Evolutionary conservation across 1,139 yeast species (phyloP), one percentile per base, ranked within the genome.

Genomic region (Yamadazyma buinensis): DNA sequence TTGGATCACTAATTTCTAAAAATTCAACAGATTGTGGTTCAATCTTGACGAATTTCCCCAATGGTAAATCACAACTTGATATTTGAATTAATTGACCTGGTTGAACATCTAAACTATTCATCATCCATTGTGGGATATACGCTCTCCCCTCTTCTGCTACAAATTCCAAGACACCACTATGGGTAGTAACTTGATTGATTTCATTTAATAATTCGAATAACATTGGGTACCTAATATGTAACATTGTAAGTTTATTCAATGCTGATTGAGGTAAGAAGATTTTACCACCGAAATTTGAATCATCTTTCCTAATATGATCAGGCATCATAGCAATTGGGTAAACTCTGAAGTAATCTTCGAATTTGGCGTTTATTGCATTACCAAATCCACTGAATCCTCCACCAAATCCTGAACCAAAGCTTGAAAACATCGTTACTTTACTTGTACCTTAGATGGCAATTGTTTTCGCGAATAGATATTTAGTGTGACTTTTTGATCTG

Each of bases 131-230:
- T 0, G 99, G 99, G 29, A 92, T 55, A 55, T 94, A 94, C 3
- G 80, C 94, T 40, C 98, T 71, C 14, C 99, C 99, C 64, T 94
- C 98, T 55, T 92, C 98, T 0, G 98, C 97, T 22, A 85, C 84
- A 55, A 94, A 94, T 61, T 94, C 98, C 46, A 94, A 65, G 12
- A 94, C 98, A 50, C 99, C 99, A 32, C 92, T 85, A 55, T 88
- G 96, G 0, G 97, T 85, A 9, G 58, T 65, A 13, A 51, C 40
- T 14, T 62, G 66, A 14, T 76, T 71, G 31, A 77, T 81, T 51
- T 83, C 94, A 41, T 85, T 84, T 29, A 72, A 67, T 35, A 92
- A 64, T 55, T 83, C 85, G 52, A 94, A 94, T 34, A 92, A 67
- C 98, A 94, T 94, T 1, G 99, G 98, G 52, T 94, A 94, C 46